Percentiles rank a stretch among this genome's conserved stretches.
These are phyloP conservation scores for Amylocystis lapponica DNA, from an alignment of 768 basidiomycete species.

Conservation along the genomic window DNA sequence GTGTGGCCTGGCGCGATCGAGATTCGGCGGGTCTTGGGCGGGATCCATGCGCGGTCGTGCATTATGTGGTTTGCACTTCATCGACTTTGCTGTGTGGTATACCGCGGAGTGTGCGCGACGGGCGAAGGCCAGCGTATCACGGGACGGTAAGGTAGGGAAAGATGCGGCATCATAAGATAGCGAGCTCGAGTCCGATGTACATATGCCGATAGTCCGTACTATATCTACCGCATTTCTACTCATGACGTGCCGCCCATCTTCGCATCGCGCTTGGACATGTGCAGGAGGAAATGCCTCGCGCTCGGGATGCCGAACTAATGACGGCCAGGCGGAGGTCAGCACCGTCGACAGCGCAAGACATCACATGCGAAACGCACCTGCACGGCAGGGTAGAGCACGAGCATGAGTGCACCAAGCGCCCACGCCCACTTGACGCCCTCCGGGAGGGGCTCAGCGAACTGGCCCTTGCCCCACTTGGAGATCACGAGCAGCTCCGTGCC, in stretches of 20 bases:
- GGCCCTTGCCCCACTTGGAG: conserved; percentile 74
- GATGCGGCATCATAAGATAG: not conserved
- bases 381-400: conserved; percentile 64
- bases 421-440: conserved; percentile 58
- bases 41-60: conserved; percentile 1
- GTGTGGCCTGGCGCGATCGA: no score
- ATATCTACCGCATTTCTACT: not conserved
- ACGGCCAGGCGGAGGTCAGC: conserved; percentile 11
- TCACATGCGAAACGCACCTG: conserved; percentile 37
- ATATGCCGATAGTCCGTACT: not conserved
- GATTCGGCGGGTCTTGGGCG: conserved; percentile 2
- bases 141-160: not conserved
- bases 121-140: no score
- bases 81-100: no score
- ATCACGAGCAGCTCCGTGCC: conserved; percentile 77
- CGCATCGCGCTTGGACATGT: conserved; percentile 23
- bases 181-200: not conserved
- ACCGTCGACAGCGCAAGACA: conserved; percentile 9
- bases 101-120: no score
- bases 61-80: no score
- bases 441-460: conserved; percentile 63
- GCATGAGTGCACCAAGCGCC: conserved; percentile 48
- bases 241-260: conserved; percentile 24
- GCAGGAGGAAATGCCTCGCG: conserved; percentile 45
- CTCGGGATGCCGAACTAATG: conserved; percentile 61